Conservation (phyloP, 2,329 filamentous ascomycete genomes). For the Lecanosticta acicola region DNA sequence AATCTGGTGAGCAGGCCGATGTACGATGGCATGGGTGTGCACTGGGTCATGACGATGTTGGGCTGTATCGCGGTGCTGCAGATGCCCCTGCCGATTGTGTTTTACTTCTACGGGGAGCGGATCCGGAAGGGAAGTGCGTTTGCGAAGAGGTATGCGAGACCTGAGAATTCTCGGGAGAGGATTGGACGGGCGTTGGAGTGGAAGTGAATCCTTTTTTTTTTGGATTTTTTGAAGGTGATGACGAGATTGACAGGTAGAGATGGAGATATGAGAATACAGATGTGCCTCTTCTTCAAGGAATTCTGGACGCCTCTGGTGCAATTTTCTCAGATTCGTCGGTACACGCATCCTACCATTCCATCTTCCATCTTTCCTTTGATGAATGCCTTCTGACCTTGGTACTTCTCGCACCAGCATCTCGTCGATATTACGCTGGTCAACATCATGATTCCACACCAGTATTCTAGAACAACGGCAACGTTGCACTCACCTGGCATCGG, state of each 20-base stretch:
- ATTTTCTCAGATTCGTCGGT: no score
- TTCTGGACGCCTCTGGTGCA: not conserved
- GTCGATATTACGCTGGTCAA: constrained; percentile 5
- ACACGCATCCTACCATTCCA: constrained; percentile 10
- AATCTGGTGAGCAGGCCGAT: constrained; percentile 37
- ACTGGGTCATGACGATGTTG: constrained; percentile 40
- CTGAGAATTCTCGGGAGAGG: constrained; percentile 3
- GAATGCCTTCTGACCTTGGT: constrained; percentile 10
- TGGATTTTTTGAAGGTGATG: no score
- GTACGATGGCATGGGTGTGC: constrained; percentile 38
- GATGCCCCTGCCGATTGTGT: constrained; percentile 20
- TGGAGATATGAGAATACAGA: no score
- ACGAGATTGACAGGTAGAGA: no score
- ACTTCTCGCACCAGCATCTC: constrained; percentile 8
- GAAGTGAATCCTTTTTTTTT: no score
- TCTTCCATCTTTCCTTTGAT: constrained; percentile 12
- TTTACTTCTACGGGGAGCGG: constrained; percentile 19
- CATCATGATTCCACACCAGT: not conserved
- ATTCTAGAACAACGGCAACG: not conserved
- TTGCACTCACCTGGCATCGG: constrained; percentile 9
- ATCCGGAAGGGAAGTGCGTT: constrained; percentile 34
- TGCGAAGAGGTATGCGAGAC: constrained; percentile 10
- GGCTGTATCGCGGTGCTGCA: constrained; percentile 31
- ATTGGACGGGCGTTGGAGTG: constrained; percentile 4
- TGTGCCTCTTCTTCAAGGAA: no score